phyloP scores from a whole-genome alignment of 2,329 filamentous ascomycete genomes.

The Emmonsia crescens region DNA sequence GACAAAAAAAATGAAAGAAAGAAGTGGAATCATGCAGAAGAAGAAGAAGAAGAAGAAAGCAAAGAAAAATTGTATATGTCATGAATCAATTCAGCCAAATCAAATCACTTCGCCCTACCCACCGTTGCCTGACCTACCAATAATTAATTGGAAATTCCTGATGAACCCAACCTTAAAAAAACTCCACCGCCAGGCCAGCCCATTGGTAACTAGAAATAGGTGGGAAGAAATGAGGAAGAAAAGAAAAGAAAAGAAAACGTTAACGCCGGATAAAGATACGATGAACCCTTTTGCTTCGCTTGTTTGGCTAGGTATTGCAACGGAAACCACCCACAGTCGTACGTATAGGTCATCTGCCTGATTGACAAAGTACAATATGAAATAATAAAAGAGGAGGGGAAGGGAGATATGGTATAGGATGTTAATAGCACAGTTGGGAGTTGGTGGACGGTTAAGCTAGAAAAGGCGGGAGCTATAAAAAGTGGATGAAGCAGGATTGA shows the following conservation, averaged over 20 bases:
- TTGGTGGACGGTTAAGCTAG: not conserved
- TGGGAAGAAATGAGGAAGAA: slow-evolving; percentile 11
- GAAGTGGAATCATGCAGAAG: slow-evolving; percentile 11
- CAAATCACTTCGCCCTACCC: slow-evolving; percentile 20
- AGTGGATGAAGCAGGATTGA: no score
- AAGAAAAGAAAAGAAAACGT: slow-evolving; percentile 11
- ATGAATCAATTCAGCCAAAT: not conserved
- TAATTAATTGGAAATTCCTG: not conserved
- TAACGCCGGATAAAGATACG: not conserved
- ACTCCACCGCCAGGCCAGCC: slow-evolving; percentile 10
- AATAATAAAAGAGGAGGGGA: not conserved
- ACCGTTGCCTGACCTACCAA: not conserved
- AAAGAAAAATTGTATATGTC: slow-evolving; percentile 12
- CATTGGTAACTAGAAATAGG: slow-evolving; percentile 1
- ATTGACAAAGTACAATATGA: not conserved
- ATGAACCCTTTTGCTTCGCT: not conserved
- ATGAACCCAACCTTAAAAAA: slow-evolving; percentile 10
- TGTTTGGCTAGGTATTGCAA: not conserved
- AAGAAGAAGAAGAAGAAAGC: slow-evolving; percentile 13
- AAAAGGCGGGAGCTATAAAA: not conserved
- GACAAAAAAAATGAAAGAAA: slow-evolving; percentile 2
- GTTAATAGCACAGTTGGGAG: not conserved
- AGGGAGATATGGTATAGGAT: no score
- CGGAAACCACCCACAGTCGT: not conserved
- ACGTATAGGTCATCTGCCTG: not conserved